Evolutionary conservation across 2,329 filamentous ascomycete species (phyloP).

Genomic region (Neonectria hederae): DNA sequence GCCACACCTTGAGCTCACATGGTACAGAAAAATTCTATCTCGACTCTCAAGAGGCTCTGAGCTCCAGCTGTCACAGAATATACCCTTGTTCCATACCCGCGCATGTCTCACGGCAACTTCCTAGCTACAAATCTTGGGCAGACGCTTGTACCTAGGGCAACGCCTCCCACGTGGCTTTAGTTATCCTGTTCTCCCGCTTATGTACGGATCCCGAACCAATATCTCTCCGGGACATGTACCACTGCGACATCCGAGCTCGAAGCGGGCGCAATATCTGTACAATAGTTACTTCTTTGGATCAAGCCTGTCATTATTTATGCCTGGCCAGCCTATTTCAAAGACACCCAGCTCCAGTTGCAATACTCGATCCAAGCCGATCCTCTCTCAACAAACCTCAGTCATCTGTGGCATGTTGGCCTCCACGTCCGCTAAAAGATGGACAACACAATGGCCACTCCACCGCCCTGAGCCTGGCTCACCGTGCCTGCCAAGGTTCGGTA

Average conservation of each 20-base stretch:
- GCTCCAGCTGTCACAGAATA: slow-evolving; percentile 12
- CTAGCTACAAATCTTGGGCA: slow-evolving; percentile 29
- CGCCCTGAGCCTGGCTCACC: background rate
- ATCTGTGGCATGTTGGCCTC: background rate
- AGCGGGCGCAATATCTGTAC: slow-evolving; percentile 2
- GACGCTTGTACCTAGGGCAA: slow-evolving; percentile 23
- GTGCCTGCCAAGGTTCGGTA: slow-evolving; percentile 1
- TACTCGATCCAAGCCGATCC: background rate
- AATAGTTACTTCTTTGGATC: background rate
- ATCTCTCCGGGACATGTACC: slow-evolving; percentile 30
- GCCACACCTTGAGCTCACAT: slow-evolving; percentile 15
- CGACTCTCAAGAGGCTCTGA: background rate
- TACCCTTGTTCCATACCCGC: slow-evolving; percentile 29
- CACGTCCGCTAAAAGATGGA: background rate
- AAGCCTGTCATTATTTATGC: background rate
- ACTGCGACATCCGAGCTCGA: slow-evolving; percentile 20
- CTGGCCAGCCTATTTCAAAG: background rate
- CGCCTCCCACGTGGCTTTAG: slow-evolving; percentile 38
- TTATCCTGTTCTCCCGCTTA: slow-evolving; percentile 33
- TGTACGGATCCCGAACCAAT: slow-evolving; percentile 30
- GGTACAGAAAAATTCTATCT: slow-evolving; percentile 31
- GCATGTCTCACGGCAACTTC: slow-evolving; percentile 34
- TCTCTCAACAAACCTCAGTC: slow-evolving; percentile 7
- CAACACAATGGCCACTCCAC: background rate
- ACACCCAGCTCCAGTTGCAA: background rate